Evolutionary conservation across 257 asterid species (phyloP).

Genomic region (Gentiana dahurica): DNA sequence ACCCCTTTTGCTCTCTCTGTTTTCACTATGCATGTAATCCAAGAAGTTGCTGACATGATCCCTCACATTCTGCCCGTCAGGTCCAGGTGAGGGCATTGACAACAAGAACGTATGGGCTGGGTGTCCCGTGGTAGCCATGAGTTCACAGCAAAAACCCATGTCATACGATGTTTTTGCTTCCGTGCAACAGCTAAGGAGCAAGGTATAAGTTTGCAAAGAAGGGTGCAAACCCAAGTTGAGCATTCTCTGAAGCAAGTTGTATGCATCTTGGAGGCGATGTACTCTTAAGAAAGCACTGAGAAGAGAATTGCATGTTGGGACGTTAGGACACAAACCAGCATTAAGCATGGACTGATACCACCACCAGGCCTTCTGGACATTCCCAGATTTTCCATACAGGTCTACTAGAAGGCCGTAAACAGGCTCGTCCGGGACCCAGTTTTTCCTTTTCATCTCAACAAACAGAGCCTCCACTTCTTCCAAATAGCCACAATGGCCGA

Average conservation of each 20-base stretch:
- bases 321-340: conserved; percentile 79
- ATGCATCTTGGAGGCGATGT: conserved; percentile 74
- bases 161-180: conserved; percentile 72
- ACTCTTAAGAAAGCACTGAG: conserved; percentile 91
- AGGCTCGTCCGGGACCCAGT: conserved; percentile 98
- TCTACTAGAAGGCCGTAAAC: conserved; percentile 91
- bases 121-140: conserved; percentile 74
- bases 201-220: conserved; percentile 80
- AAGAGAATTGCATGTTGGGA: conserved; percentile 89
- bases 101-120: conserved; percentile 75
- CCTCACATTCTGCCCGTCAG: conserved; percentile 78
- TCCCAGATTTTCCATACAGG: conserved; percentile 88
- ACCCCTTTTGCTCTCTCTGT: conserved; percentile 93
- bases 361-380: conserved; percentile 79
- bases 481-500: conserved; percentile 87
- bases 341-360: conserved; percentile 84
- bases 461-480: conserved; percentile 93
- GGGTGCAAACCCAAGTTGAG: conserved; percentile 60
- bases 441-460: conserved; percentile 71
- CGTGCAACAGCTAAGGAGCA: conserved; percentile 83
- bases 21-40: conserved; percentile 93
- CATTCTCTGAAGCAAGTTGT: conserved; percentile 75
- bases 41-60: conserved; percentile 71
- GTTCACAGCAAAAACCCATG: conserved; percentile 64
- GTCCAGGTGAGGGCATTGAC: conserved; percentile 82